A percentile compares a stretch with the other conserved stretches of the same genome.
Evolutionary conservation across 2,329 filamentous ascomycete genomes (phyloP).

Genomic region (Tolypocladium sp.): DNA sequence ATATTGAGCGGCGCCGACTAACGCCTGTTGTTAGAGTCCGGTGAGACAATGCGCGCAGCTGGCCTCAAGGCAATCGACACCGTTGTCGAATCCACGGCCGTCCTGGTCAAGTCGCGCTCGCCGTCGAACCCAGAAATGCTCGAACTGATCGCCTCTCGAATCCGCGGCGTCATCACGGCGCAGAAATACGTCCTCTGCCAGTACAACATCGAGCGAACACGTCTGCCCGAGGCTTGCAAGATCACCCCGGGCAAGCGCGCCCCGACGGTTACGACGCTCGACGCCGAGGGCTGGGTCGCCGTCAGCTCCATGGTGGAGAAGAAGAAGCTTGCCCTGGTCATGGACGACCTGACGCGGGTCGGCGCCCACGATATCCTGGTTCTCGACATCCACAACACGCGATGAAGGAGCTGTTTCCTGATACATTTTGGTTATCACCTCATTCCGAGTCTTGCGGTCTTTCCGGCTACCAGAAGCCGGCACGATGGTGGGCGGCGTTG

Average conservation of each 20-base stretch:
- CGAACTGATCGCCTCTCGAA: conserved; percentile 75
- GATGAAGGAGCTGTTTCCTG: conserved; percentile 21
- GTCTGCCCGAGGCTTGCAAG: conserved; percentile 56
- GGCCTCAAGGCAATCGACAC: conserved; percentile 92
- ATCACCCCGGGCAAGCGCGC: conserved; percentile 93
- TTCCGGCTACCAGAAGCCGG: neutral
- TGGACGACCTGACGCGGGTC: conserved; percentile 71
- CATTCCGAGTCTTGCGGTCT: neutral
- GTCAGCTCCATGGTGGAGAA: conserved; percentile 89
- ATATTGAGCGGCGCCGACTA: conserved; percentile 2
- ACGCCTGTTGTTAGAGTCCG: conserved; percentile 59
- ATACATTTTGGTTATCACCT: neutral
- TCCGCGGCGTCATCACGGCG: conserved; percentile 88
- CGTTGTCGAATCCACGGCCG: conserved; percentile 77
- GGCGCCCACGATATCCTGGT: conserved; percentile 83
- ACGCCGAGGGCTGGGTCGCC: conserved; percentile 89
- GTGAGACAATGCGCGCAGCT: conserved; percentile 95
- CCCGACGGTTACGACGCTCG: conserved; percentile 81
- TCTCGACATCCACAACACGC: conserved; percentile 74
- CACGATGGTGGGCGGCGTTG: neutral
- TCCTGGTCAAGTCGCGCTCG: conserved; percentile 83
- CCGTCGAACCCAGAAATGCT: conserved; percentile 74
- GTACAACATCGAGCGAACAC: conserved; percentile 77
- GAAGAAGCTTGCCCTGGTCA: conserved; percentile 73
- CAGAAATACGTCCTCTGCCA: conserved; percentile 92